These are phyloP conservation scores for Rubia peregrina DNA, from an alignment of 305 asterid genomes.

Conservation along the genomic window DNA sequence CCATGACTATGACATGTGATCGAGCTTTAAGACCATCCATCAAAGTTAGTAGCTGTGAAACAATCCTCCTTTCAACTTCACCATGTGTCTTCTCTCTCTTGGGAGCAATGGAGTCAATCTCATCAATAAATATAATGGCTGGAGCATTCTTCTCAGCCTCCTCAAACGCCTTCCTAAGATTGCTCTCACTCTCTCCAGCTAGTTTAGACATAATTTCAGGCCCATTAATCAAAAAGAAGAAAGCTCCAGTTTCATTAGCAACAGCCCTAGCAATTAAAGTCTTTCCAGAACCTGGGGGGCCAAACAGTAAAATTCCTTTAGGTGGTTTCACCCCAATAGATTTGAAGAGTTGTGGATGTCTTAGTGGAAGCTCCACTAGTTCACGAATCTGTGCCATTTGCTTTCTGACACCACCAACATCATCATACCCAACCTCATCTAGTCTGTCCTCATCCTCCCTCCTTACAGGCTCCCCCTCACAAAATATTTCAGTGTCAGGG, in stretches of 20 bases:
- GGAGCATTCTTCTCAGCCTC: conserved; percentile 96
- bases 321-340: conserved; percentile 88
- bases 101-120: conserved; percentile 79
- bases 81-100: conserved; percentile 85
- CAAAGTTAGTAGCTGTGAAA: conserved; percentile 71
- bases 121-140: conserved; percentile 72
- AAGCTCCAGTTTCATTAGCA: conserved; percentile 86
- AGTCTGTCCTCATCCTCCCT: conserved; percentile 79
- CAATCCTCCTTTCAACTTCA: conserved; percentile 88
- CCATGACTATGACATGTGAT: conserved; percentile 81
- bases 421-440: conserved; percentile 86
- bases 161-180: conserved; percentile 89
- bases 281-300: conserved; percentile 85
- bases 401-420: conserved; percentile 81
- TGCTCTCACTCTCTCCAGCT: conserved; percentile 93
- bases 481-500: conserved; percentile 83
- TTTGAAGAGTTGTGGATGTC: conserved; percentile 90
- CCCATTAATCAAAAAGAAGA: conserved; percentile 79
- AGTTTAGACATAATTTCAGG: conserved; percentile 84
- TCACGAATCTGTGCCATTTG: conserved; percentile 94
- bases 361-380: conserved; percentile 67
- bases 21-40: conserved; percentile 86
- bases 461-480: conserved; percentile 81
- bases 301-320: conserved; percentile 68
- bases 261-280: conserved; percentile 82